A percentile compares a stretch with the other conserved stretches of the same genome.
phyloP scores from a whole-genome alignment of 2,329 filamentous ascomycete species.

The Bipolaris cookei region DNA sequence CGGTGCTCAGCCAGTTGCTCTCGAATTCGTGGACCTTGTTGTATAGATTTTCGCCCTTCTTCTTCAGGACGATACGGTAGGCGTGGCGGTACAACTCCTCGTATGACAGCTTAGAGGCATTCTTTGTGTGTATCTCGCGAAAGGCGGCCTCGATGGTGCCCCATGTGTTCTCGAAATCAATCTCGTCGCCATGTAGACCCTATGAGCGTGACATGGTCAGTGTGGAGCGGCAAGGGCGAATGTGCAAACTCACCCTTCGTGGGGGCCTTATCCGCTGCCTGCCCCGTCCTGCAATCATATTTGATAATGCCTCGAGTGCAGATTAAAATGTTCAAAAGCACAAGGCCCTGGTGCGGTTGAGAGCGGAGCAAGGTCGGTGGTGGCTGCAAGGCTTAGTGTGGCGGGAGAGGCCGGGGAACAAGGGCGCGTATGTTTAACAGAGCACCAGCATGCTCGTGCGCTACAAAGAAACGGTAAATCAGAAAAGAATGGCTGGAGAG shows the following conservation, averaged over 20 bases:
- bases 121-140: constrained; percentile 87
- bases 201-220: constrained; percentile 43
- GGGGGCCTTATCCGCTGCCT: constrained; percentile 71
- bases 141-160: constrained; percentile 76
- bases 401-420: neutral
- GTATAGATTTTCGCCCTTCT: constrained; percentile 83
- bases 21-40: constrained; percentile 81
- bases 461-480: neutral
- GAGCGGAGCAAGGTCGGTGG: constrained; percentile 5
- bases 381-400: neutral
- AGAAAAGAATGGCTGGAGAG: neutral
- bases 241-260: constrained; percentile 63
- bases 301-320: constrained; percentile 17
- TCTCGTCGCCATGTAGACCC: constrained; percentile 66
- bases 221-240: neutral
- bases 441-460: neutral
- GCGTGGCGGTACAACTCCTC: constrained; percentile 93
- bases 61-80: constrained; percentile 91
- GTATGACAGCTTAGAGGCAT: constrained; percentile 88
- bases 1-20: constrained; percentile 75
- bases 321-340: neutral
- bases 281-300: constrained; percentile 61
- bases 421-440: neutral
- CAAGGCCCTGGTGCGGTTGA: neutral
- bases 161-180: constrained; percentile 90